Base-by-base conservation (phyloP, 2,329 filamentous ascomycete genomes). In the Calonectria ilicicola region DNA sequence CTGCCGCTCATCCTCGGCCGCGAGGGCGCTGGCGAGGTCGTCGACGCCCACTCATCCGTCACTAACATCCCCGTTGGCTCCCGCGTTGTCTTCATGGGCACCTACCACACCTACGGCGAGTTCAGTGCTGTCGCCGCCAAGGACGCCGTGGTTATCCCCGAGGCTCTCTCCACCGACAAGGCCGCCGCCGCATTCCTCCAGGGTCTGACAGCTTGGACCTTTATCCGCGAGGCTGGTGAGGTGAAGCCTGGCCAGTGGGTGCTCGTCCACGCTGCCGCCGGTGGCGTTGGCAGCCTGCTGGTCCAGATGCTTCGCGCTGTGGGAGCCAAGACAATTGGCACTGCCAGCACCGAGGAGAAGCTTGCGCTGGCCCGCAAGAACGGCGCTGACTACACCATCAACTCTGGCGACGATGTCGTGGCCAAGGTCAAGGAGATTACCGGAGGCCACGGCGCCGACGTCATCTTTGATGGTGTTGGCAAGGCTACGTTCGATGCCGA, bases 391-490 rank as follows among this genome's bases (percentile, higher is more conserved):
- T 91, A 92, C 76, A 86, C 93, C 69, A 88, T 98, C 77, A 93
- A 94, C 81, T 96, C 95, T 76, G 69, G 75, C 21, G 91, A 92
- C 60, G 87, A 89, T 74, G 85, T 93, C 27, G 89, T 89, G 69
- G 84, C 82, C 44, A 87, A 89, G 81, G 92, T 95, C 7, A 86
- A 89, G 78, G 89, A 93, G 81, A 91, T 94, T 62, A 98, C 95
- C 0, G 90, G 87, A 2, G 93, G 93, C 0, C 85, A 91, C 72
- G 96, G 96, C 9, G 92, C 93, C 2, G 90, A 91, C 75, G 95
- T 93, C 12, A 93, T 98, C 32, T 97, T 95, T 81, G 95, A 98
- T 81, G 94, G 94, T 7, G 94, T 98, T 3, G 96, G 95, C 15
- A 95, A 95, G 85, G 89, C 89, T 62, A 98, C 96, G 0, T 98